These are phyloP conservation scores for Acacia acuminata DNA, from an alignment of 306 rosid species.

Conservation along the genomic window DNA sequence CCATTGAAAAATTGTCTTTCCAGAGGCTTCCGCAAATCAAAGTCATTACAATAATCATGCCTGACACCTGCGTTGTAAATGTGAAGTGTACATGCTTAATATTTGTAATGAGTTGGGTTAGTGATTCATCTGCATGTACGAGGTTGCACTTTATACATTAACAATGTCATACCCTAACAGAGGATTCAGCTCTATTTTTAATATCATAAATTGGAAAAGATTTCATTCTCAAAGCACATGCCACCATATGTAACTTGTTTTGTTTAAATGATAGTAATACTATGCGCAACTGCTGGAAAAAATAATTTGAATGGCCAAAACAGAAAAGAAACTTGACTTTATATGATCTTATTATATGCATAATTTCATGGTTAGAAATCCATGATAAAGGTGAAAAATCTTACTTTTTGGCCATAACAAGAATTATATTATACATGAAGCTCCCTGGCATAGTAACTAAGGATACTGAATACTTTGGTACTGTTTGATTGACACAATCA, in stretches of 20 bases:
- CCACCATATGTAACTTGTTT: background rate
- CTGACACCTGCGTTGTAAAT: conserved; percentile 45
- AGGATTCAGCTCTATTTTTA: conserved; percentile 15
- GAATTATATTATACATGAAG: background rate
- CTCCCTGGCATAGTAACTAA: background rate
- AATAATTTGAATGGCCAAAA: background rate
- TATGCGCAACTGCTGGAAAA: background rate
- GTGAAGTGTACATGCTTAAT: background rate
- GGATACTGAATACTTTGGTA: background rate
- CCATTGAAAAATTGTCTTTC: conserved; percentile 68
- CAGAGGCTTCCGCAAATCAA: conserved; percentile 82
- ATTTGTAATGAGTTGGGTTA: background rate
- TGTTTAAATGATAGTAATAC: background rate
- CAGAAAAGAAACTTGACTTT: background rate
- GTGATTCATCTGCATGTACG: background rate
- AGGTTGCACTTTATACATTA: background rate
- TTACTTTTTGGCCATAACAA: background rate
- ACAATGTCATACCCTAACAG: background rate
- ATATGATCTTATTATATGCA: background rate
- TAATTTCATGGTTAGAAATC: background rate
- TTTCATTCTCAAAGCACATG: background rate
- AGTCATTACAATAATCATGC: conserved; percentile 72
- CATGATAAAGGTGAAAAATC: background rate
- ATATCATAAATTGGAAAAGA: background rate
- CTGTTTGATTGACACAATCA: background rate